Evolutionary conservation across 2,329 filamentous ascomycete genomes (phyloP).

Genomic region (Colletotrichum chrysophilum): DNA sequence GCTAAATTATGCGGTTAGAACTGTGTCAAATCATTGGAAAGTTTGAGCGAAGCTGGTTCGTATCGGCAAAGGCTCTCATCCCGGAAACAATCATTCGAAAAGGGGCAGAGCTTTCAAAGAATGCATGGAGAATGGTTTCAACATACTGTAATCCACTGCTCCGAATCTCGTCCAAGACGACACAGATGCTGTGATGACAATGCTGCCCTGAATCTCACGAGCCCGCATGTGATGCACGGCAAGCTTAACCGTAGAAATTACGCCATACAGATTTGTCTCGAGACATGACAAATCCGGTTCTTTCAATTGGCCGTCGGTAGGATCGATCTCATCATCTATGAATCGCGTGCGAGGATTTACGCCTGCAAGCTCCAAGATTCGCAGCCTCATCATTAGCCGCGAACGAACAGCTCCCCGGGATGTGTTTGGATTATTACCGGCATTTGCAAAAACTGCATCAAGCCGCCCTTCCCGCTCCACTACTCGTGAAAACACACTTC

Average conservation of each 20-base stretch:
- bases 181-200: not conserved
- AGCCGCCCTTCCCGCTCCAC: not conserved
- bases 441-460: not conserved
- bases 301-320: not conserved
- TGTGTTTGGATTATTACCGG: not conserved
- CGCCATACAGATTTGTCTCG: not conserved
- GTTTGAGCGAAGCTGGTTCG: not conserved
- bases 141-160: not conserved
- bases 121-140: not conserved
- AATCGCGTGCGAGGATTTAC: not conserved
- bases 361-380: not conserved
- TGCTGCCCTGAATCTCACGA: not conserved
- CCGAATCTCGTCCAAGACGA: not conserved
- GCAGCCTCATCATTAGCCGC: not conserved
- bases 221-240: not conserved
- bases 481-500: not conserved
- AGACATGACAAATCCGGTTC: not conserved
- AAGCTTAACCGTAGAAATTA: not conserved
- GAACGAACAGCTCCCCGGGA: not conserved
- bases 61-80: not conserved
- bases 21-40: not conserved
- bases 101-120: not conserved
- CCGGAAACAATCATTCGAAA: not conserved
- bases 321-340: not conserved
- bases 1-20: not conserved